phyloP scores from a whole-genome alignment of 2,329 filamentous ascomycete genomes.

The Chlorencoelia australis region DNA sequence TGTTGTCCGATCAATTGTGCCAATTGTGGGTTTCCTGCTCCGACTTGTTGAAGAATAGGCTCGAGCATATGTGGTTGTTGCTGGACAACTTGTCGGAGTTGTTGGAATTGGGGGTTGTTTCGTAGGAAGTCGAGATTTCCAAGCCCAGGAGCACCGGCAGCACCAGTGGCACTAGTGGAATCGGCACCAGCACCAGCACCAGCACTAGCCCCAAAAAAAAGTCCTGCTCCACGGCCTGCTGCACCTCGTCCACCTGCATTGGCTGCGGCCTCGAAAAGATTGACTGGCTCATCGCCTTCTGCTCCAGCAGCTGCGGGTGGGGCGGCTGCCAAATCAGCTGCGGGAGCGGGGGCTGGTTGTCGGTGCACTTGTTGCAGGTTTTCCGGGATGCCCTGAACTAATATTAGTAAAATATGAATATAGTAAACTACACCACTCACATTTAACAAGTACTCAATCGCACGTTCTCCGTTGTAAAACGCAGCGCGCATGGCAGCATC shows the following conservation, averaged over 20 bases:
- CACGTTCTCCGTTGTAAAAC: conserved; percentile 93
- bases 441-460: conserved; percentile 88
- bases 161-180: conserved; percentile 36
- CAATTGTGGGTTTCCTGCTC: conserved; percentile 86
- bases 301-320: conserved; percentile 30
- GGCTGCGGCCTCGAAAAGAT: conserved; percentile 78
- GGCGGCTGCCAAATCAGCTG: conserved; percentile 34
- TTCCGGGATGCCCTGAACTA: conserved; percentile 74
- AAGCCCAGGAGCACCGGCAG: conserved; percentile 40
- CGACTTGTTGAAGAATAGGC: conserved; percentile 92
- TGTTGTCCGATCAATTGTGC: conserved; percentile 86
- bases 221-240: conserved; percentile 43
- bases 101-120: conserved; percentile 95
- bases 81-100: conserved; percentile 92
- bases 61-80: conserved; percentile 98
- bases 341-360: conserved; percentile 33
- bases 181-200: conserved; percentile 37
- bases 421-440: conserved; percentile 40
- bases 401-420: conserved; percentile 12
- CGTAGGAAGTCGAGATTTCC: conserved; percentile 88
- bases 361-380: conserved; percentile 64
- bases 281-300: conserved; percentile 60
- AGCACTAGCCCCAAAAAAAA: conserved; percentile 82
- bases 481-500: conserved; percentile 92
- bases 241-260: conserved; percentile 33